phyloP scores from a whole-genome alignment of 2,329 filamentous ascomycete genomes.

The Botryotinia narcissicola region DNA sequence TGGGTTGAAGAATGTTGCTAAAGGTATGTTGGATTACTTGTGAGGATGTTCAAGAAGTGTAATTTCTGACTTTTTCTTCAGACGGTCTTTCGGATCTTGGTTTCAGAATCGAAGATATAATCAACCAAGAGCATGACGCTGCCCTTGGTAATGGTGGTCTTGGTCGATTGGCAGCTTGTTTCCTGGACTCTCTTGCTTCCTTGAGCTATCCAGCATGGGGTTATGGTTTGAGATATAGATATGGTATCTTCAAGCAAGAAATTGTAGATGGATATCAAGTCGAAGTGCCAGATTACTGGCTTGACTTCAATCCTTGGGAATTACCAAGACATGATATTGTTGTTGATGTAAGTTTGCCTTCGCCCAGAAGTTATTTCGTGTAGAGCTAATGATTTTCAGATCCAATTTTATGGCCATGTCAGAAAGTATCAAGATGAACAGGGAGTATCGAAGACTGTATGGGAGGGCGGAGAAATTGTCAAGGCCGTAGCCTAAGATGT shows the following conservation, averaged over 20 bases:
- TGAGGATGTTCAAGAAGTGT: conserved; percentile 61
- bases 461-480: conserved; percentile 93
- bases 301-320: conserved; percentile 99
- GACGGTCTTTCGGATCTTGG: conserved; percentile 85
- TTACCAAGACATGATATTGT: conserved; percentile 94
- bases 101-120: conserved; percentile 95
- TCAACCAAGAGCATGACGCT: conserved; percentile 92
- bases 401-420: conserved; percentile 92
- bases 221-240: conserved; percentile 91
- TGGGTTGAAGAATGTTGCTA: conserved; percentile 79
- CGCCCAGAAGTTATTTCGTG: conserved; percentile 34
- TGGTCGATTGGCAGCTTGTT: conserved; percentile 91
- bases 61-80: conserved; percentile 40
- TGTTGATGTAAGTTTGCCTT: conserved; percentile 63
- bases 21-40: conserved; percentile 52
- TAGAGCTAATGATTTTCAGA: conserved; percentile 40
- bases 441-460: conserved; percentile 71
- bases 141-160: conserved; percentile 95
- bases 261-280: conserved; percentile 98
- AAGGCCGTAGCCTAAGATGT: conserved; percentile 93
- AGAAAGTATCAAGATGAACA: conserved; percentile 70
- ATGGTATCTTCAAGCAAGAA: conserved; percentile 99
- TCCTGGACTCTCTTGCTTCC: conserved; percentile 92
- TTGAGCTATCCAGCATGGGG: conserved; percentile 97
- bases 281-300: conserved; percentile 97